A percentile compares a stretch with the other conserved stretches of the same genome.
phyloP scores from a whole-genome alignment of 2,329 filamentous ascomycete species.

The Ophiostoma australiae region DNA sequence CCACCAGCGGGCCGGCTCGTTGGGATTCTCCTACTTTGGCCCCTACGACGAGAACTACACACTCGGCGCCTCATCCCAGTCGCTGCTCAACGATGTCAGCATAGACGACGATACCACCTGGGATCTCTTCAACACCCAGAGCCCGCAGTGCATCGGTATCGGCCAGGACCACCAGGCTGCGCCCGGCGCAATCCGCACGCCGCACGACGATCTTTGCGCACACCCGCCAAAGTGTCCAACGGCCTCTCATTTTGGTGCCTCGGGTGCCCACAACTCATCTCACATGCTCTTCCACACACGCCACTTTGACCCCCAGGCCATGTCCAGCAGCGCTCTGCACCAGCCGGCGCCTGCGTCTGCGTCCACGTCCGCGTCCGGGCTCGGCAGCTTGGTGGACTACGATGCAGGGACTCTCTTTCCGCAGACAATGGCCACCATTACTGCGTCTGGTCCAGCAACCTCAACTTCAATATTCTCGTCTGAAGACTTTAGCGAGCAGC shows the following conservation, averaged over 20 bases:
- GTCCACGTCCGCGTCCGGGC: not conserved
- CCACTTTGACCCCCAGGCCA: slow-evolving; percentile 20
- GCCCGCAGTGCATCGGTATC: slow-evolving; percentile 24
- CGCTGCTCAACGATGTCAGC: slow-evolving; percentile 19
- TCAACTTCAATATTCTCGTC: slow-evolving; percentile 5
- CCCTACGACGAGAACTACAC: slow-evolving; percentile 22
- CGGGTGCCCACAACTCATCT: slow-evolving; percentile 12
- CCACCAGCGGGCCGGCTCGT: slow-evolving; percentile 22
- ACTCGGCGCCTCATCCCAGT: slow-evolving; percentile 15
- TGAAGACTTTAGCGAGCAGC: slow-evolving; percentile 25
- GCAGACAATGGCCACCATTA: slow-evolving; percentile 9
- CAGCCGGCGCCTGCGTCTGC: not conserved
- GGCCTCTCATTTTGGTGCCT: slow-evolving; percentile 15
- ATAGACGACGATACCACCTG: slow-evolving; percentile 23
- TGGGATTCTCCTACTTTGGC: slow-evolving; percentile 21
- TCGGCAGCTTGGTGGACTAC: slow-evolving; percentile 12
- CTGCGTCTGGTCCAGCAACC: slow-evolving; percentile 9
- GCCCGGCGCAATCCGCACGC: slow-evolving; percentile 23
- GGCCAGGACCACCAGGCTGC: slow-evolving; percentile 21
- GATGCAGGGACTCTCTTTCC: slow-evolving; percentile 11
- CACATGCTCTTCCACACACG: slow-evolving; percentile 28
- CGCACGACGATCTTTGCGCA: slow-evolving; percentile 28
- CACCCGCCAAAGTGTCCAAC: slow-evolving; percentile 26
- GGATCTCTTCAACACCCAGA: slow-evolving; percentile 26
- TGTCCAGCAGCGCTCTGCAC: slow-evolving; percentile 12